Percentiles rank a stretch among this genome's conserved stretches.
These are phyloP conservation scores for Rosa multiflora DNA, from an alignment of 306 rosid species.

Conservation along the genomic window DNA sequence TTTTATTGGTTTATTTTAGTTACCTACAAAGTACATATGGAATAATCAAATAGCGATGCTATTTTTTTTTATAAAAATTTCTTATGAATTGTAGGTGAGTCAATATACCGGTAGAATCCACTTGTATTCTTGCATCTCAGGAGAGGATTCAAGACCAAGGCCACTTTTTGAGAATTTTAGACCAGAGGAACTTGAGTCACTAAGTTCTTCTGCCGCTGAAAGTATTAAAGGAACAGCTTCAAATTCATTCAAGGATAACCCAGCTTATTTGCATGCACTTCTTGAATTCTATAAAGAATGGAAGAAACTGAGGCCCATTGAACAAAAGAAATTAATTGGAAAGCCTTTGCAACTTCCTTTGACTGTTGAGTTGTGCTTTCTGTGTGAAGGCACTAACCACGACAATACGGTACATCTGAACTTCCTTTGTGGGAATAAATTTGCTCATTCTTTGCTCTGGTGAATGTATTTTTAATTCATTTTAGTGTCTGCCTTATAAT, in stretches of 20 bases:
- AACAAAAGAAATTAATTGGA: constrained; percentile 71
- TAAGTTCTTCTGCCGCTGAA: constrained; percentile 39
- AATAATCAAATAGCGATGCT: not conserved
- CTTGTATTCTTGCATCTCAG: constrained; percentile 77
- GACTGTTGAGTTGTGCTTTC: constrained; percentile 68
- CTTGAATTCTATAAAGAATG: constrained; percentile 66
- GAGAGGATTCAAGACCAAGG: constrained; percentile 71
- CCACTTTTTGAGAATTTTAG: constrained; percentile 79
- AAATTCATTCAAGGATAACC: constrained; percentile 42
- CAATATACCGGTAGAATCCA: constrained; percentile 90
- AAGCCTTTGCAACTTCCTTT: constrained; percentile 91
- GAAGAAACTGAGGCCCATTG: constrained; percentile 77
- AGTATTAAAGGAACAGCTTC: constrained; percentile 30
- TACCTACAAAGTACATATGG: not conserved
- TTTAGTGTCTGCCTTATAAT: not conserved
- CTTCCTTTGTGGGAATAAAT: not conserved
- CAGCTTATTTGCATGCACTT: constrained; percentile 48
- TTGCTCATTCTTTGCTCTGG: not conserved
- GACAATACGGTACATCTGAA: constrained; percentile 53
- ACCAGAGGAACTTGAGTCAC: constrained; percentile 75
- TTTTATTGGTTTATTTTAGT: not conserved
- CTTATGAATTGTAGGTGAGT: constrained; percentile 61
- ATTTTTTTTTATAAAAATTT: not conserved
- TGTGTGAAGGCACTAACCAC: constrained; percentile 75
- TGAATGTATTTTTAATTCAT: not conserved